Base-by-base conservation (phyloP, 441 rosid species). In the Theobroma grandiflorum region DNA sequence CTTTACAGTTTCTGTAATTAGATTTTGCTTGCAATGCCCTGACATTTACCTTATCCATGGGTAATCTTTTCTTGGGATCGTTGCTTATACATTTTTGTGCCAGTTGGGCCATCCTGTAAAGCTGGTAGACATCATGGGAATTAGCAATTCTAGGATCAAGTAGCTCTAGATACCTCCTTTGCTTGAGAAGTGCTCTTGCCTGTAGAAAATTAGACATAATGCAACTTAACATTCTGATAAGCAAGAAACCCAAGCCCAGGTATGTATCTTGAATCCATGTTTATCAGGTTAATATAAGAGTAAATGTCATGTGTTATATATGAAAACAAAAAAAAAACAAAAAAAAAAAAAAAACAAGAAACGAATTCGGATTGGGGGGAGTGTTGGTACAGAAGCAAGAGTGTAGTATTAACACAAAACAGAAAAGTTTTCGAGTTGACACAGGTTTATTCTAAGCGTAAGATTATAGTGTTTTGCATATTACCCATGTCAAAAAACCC, bases 111-210 rank as follows among this genome's bases (percentile, higher is more conserved):
- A 85, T 78, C 86, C 82, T 79, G 75, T 75, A 75, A 66, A 89
- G 88, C 66, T 89, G 89, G 58, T 74, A 75, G 11, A 43, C 47
- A 67, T 84, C 87, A 49, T 75, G 74, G 43, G 79, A 65, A 49
- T 57, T 52, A 6, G 66, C 76, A 38, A 87, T 80, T 62, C 85
- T 76, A 4, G 81, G 79, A 78, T 84, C 90, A 3, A 80, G 22
- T 40, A 86, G 70, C 78, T 84, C 80, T 20, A 55, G 61, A 22
- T 81, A 82, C 72, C 75, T 84, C 57, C 80, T 72, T 9, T 82
- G 83, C 62, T 82, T 80, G 75, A 86, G 63, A 49, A 84, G 83
- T 42, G 85, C 81, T 72, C 83, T 81, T 58, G 87, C 88, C 90
- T 89, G 88, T 33, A 38, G 58, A 59, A 80, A 40, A 74, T 72